These are phyloP conservation scores for Aspergillus novoparasiticus DNA, from an alignment of 2,329 filamentous ascomycete species.

Conservation along the genomic window DNA sequence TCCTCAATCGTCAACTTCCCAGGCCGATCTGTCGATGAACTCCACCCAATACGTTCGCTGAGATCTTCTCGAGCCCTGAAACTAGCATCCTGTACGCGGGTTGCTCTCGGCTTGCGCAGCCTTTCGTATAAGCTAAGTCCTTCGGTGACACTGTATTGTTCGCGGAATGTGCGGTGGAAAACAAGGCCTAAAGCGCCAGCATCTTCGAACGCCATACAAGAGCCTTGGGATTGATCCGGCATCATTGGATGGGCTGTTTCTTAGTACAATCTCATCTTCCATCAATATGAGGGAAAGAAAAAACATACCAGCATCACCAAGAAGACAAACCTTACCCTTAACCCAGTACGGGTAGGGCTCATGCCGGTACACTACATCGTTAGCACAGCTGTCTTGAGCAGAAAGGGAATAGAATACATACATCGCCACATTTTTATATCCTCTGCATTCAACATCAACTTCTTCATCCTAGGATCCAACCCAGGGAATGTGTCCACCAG, in stretches of 20 bases:
- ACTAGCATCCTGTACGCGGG: slow-evolving; percentile 33
- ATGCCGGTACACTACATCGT: slow-evolving; percentile 26
- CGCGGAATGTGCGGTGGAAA: slow-evolving; percentile 30
- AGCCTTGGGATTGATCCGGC: slow-evolving; percentile 37
- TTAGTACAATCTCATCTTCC: neutral
- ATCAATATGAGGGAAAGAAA: neutral
- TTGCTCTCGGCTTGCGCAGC: slow-evolving; percentile 33
- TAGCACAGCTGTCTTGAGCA: neutral
- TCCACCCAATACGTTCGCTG: slow-evolving; percentile 35
- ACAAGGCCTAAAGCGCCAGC: slow-evolving; percentile 42
- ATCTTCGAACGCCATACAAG: slow-evolving; percentile 47
- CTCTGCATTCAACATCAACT: slow-evolving; percentile 25
- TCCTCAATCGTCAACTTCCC: slow-evolving; percentile 38
- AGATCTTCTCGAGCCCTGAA: slow-evolving; percentile 29
- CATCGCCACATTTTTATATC: slow-evolving; percentile 31
- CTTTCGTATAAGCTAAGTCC: slow-evolving; percentile 31
- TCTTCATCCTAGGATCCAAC: slow-evolving; percentile 25
- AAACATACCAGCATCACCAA: slow-evolving; percentile 33
- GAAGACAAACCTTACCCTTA: slow-evolving; percentile 28
- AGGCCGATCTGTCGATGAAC: slow-evolving; percentile 25
- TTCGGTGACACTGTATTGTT: slow-evolving; percentile 21
- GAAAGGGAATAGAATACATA: slow-evolving; percentile 7
- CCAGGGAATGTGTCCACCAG: slow-evolving; percentile 26
- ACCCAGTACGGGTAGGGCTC: slow-evolving; percentile 34
- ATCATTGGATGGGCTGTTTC: slow-evolving; percentile 35